Evolutionary conservation across 495 filamentous ascomycete species (phyloP).

Genomic region (Patellaria atrata): DNA sequence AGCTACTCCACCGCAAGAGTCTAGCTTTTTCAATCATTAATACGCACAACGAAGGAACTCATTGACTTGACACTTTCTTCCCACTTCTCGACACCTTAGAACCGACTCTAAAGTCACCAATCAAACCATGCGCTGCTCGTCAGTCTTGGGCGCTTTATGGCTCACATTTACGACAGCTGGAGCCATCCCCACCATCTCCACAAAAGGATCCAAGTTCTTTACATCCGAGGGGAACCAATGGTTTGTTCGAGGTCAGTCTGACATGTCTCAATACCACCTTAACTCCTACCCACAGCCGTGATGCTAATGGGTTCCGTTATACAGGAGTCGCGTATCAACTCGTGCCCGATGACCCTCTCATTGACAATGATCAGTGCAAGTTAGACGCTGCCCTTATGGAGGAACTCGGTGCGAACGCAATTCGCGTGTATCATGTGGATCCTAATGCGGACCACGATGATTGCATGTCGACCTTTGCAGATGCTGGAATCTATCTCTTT

Average conservation of each 20-base stretch:
- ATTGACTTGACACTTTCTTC: too few species aligned
- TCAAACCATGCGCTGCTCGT: too few species aligned
- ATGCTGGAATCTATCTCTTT: slow-evolving; percentile 72
- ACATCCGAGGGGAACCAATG: slow-evolving; percentile 61
- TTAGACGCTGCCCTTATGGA: slow-evolving; percentile 69
- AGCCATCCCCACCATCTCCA: slow-evolving; percentile 44
- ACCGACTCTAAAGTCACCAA: too few species aligned
- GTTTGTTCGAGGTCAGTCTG: slow-evolving; percentile 56
- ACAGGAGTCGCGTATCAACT: slow-evolving; percentile 50
- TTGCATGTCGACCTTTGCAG: slow-evolving; percentile 69
- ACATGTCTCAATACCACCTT: background rate
- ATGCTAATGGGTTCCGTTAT: too few species aligned
- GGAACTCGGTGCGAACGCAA: slow-evolving; percentile 64
- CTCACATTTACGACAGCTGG: too few species aligned
- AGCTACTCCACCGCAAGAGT: too few species aligned
- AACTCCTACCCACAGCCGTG: too few species aligned
- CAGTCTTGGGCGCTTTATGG: too few species aligned
- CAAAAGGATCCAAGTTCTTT: slow-evolving; percentile 77
- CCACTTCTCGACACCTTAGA: too few species aligned
- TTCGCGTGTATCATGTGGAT: slow-evolving; percentile 84
- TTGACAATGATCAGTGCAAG: slow-evolving; percentile 60
- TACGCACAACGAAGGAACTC: too few species aligned
- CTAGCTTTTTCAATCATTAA: too few species aligned
- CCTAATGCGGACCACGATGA: slow-evolving; percentile 49
- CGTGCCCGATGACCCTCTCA: slow-evolving; percentile 55